Evolutionary conservation across 192 early-diverging fungal genomes (phyloP).

Genomic region (Mortierella alpina): DNA sequence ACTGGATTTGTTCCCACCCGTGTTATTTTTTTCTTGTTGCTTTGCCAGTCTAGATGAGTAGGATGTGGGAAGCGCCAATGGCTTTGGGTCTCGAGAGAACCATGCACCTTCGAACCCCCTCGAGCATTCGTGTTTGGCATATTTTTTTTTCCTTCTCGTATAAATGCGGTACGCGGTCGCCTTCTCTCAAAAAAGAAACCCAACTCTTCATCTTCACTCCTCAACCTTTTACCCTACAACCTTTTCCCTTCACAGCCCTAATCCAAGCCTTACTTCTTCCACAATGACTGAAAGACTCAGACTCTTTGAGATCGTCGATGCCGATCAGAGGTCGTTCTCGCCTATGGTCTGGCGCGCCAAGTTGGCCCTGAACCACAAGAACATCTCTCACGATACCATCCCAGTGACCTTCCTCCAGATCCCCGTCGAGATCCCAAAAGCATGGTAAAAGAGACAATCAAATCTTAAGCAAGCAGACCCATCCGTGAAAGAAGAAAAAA

Average conservation of each 20-base stretch:
- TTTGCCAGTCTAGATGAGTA: background rate
- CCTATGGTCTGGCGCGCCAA: conserved; percentile 33
- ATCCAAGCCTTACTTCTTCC: background rate
- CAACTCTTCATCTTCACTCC: background rate
- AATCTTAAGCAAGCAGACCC: no score
- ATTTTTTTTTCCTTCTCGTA: background rate
- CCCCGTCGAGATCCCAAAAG: conserved; percentile 8
- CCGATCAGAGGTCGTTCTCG: conserved; percentile 27
- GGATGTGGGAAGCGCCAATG: no score
- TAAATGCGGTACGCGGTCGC: background rate
- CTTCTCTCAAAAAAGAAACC: background rate
- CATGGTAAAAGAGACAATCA: conserved; percentile 10
- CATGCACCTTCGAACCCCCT: no score
- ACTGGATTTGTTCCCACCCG: background rate
- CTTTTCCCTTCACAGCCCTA: background rate
- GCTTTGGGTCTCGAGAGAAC: no score
- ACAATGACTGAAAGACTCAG: conserved; percentile 5
- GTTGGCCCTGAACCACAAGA: conserved; percentile 25
- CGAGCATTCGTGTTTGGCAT: background rate
- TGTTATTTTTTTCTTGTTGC: background rate
- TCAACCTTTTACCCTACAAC: background rate
- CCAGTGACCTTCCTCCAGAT: conserved; percentile 26
- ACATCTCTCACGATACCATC: conserved; percentile 16
- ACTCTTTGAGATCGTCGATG: conserved; percentile 25
- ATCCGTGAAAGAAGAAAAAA: background rate